Evolutionary conservation across 202 grass and related monocot species (phyloP), one percentile per base, ranked within the genome.

Genomic region (Alloteropsis angusta): DNA sequence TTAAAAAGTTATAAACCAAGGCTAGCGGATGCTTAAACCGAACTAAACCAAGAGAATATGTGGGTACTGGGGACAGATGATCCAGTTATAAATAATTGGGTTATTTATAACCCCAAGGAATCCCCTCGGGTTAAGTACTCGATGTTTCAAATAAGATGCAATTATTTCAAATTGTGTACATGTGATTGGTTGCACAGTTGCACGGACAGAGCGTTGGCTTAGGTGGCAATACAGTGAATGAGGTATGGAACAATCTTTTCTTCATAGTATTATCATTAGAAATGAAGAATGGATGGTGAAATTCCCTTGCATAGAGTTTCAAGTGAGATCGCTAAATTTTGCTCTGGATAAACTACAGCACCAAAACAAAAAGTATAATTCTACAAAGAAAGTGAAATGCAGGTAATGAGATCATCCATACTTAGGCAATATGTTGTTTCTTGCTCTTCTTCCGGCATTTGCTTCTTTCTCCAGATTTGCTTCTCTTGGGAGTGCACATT

Each of bases 401-500:
- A 76, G 54, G 38, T 28, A 69, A 35, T 5, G 4, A 30, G 65
- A 53, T 59, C 52, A 60, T 17, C 9, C 1, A 26, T 45, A 65
- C 23, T 54, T 45, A 85, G 18, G 78, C 60, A 14, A 77, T 73
- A 76, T 76, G 54, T 52, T 89, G 85, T 80, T 87, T 90, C 80
- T 93, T 89, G 75, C 85, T 88, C 71, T 83, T 87, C 74, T 86
- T 84, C 36, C 46, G 25, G 17, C 45, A 16, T 66, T 85, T 77
- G 62, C 63, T 85, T 80, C 44, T 67, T 71, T 90, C 82, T 45
- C 69, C 84, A 68, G 60, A 78, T 86, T 90, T 93, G 75, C 53
- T 87, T 85, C 78, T 85, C 80, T 97, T 97, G 0, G 85, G 42
- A 81, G 63, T 72, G 45, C 76, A 52, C 50, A 72, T 65, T 75